Evolutionary conservation across 1,284 basidiomycete genomes (phyloP).

Genomic region (Leccinum pachyderme): DNA sequence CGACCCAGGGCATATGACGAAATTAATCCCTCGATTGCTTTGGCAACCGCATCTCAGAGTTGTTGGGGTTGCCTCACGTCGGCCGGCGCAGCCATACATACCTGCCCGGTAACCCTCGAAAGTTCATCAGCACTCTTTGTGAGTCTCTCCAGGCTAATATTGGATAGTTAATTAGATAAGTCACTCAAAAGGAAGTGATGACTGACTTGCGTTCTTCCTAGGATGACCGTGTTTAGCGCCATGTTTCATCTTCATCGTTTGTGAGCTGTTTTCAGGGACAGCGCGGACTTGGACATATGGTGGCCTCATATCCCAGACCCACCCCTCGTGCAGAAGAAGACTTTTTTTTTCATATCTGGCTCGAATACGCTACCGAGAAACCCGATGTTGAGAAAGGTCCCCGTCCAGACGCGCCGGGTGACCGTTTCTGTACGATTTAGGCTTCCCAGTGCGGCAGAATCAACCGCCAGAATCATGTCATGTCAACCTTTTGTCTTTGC

Average conservation of each 20-base stretch:
- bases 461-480: too few species aligned
- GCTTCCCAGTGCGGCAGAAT: too few species aligned
- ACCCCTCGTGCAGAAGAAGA: too few species aligned
- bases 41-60: slow-evolving; percentile 38
- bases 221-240: slow-evolving; percentile 80
- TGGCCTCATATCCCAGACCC: too few species aligned
- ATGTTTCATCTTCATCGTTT: slow-evolving; percentile 67
- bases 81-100: slow-evolving; percentile 6
- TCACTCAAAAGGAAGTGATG: not conserved
- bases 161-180: not conserved
- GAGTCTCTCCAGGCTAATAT: slow-evolving; percentile 70
- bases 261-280: not conserved
- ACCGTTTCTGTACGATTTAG: too few species aligned
- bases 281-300: slow-evolving; percentile 1
- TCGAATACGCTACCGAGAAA: too few species aligned
- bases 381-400: too few species aligned
- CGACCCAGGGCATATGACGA: slow-evolving; percentile 26
- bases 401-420: too few species aligned
- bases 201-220: slow-evolving; percentile 77
- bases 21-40: slow-evolving; percentile 84
- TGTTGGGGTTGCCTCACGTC: not conserved
- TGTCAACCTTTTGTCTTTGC: too few species aligned
- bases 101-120: slow-evolving; percentile 62
- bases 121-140: slow-evolving; percentile 72
- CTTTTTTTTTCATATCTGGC: too few species aligned